These are phyloP conservation scores for Yamadazyma sp. DNA, from an alignment of 805 yeast genomes.

Conservation along the genomic window DNA sequence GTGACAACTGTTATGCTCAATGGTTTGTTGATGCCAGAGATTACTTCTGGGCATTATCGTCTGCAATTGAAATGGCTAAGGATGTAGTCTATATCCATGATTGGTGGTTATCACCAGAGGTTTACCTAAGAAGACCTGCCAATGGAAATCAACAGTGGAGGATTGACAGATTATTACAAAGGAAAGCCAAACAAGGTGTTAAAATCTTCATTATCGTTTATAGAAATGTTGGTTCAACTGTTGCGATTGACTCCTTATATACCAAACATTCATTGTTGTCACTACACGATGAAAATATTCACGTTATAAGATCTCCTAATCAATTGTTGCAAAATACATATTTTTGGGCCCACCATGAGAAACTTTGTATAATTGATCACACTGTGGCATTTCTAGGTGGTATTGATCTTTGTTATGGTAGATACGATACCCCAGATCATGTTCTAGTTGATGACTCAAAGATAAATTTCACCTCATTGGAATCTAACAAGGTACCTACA, in stretches of 20 bases:
- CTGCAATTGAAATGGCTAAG: conserved; percentile 88
- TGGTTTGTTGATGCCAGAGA: conserved; percentile 98
- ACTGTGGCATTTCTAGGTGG: conserved; percentile 93
- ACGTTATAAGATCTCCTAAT: conserved; percentile 91
- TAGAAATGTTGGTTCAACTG: conserved; percentile 90
- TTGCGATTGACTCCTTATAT: conserved; percentile 90
- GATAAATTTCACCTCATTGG: conserved; percentile 30
- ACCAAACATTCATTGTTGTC: conserved; percentile 90
- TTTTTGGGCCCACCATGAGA: conserved; percentile 99
- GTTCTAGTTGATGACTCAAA: conserved; percentile 73
- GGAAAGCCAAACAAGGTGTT: conserved; percentile 93
- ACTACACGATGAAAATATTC: conserved; percentile 75
- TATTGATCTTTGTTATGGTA: conserved; percentile 90
- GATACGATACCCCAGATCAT: conserved; percentile 97
- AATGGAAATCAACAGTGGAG: conserved; percentile 94
- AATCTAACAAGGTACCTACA: conserved; percentile 24
- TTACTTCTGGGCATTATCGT: conserved; percentile 92
- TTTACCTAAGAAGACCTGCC: conserved; percentile 90
- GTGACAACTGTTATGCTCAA: conserved; percentile 83
- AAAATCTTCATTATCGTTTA: conserved; percentile 89
- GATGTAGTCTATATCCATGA: conserved; percentile 94
- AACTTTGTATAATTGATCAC: conserved; percentile 80
- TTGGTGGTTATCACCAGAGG: conserved; percentile 98
- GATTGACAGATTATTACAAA: conserved; percentile 78
- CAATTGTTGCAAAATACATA: conserved; percentile 89